Conservation (phyloP, 108 stramenopile genomes). For the Cyclotella baltica region DNA sequence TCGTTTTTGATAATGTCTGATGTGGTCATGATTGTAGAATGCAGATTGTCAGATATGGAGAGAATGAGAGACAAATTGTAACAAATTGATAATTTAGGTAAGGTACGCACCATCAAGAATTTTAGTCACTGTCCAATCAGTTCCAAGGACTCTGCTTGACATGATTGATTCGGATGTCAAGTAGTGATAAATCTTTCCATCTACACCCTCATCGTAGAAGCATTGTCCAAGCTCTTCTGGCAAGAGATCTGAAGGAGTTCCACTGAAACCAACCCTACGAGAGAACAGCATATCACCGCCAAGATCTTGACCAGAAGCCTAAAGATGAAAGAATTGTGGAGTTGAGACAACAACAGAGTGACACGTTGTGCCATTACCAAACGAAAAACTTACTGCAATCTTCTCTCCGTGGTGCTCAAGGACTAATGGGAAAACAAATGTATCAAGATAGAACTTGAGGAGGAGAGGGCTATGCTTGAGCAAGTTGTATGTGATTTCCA, state of each 20-base stretch:
- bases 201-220: constrained; percentile 96
- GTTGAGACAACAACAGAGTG: not conserved
- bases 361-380: not conserved
- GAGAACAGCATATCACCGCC: constrained; percentile 98
- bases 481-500: constrained; percentile 90
- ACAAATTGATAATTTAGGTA: not conserved
- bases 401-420: constrained; percentile 95
- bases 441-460: constrained; percentile 90
- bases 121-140: constrained; percentile 83
- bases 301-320: constrained; percentile 96
- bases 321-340: not conserved
- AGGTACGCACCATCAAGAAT: constrained; percentile 64
- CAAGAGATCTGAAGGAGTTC: constrained; percentile 97
- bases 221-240: constrained; percentile 98
- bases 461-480: constrained; percentile 88
- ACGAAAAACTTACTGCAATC: constrained; percentile 67
- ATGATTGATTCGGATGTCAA: constrained; percentile 91
- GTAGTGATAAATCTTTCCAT: constrained; percentile 95
- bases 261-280: constrained; percentile 95
- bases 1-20: constrained; percentile 69
- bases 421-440: constrained; percentile 93
- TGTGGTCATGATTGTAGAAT: not conserved
- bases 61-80: not conserved
- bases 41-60: not conserved
- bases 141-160: constrained; percentile 65